phyloP scores from a whole-genome alignment of 768 basidiomycete species.

The Trametes cubensis region DNA sequence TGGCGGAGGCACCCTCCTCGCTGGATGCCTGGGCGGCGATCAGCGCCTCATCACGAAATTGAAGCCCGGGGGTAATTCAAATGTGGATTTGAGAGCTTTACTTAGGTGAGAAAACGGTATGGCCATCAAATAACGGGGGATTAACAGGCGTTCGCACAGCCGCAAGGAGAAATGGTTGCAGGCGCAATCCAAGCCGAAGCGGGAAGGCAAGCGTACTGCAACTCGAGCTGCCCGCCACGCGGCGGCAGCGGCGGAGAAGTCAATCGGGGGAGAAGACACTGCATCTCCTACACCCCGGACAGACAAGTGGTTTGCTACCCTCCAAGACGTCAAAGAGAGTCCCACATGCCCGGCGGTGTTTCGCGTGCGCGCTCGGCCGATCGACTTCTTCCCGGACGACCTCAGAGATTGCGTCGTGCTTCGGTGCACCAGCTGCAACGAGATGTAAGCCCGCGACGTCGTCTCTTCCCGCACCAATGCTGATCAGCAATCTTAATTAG shows the following conservation, averaged over 20 bases:
- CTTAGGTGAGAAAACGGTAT: conserved; percentile 39
- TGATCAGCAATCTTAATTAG: conserved; percentile 35
- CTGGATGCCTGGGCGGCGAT: conserved; percentile 51
- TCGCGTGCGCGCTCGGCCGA: conserved; percentile 49
- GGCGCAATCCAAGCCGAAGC: conserved; percentile 25
- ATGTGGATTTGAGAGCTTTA: conserved; percentile 46
- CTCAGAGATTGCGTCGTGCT: conserved; percentile 51
- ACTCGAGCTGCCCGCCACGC: conserved; percentile 12
- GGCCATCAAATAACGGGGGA: neutral
- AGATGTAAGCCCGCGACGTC: conserved; percentile 41
- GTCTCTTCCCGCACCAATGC: neutral
- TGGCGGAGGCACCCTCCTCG: conserved; percentile 34
- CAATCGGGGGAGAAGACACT: neutral
- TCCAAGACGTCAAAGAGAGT: conserved; percentile 15
- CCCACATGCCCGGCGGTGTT: conserved; percentile 38
- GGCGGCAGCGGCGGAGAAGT: neutral
- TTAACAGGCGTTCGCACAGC: conserved; percentile 23
- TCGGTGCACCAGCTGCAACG: conserved; percentile 55
- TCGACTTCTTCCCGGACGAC: conserved; percentile 58
- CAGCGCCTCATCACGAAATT: conserved; percentile 49
- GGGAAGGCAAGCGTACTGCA: conserved; percentile 9
- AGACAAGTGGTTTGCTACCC: neutral
- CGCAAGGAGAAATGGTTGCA: conserved; percentile 39
- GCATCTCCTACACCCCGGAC: neutral
- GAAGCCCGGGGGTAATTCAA: conserved; percentile 39